These are phyloP conservation scores for Henningerozyma blattae DNA, from an alignment of 805 yeast species.

Conservation along the genomic window DNA sequence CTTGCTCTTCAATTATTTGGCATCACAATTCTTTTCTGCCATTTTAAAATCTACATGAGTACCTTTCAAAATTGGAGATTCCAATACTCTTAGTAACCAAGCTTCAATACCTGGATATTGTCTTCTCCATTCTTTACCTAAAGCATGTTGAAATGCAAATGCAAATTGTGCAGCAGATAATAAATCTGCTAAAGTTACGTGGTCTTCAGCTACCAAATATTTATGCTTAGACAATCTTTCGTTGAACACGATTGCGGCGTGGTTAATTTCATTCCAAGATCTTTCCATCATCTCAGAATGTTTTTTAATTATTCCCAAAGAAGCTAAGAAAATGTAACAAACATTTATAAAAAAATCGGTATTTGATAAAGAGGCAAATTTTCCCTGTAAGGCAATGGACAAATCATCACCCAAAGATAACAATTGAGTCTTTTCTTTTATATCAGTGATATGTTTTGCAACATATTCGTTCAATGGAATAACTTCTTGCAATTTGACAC, in stretches of 20 bases:
- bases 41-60: too few species aligned
- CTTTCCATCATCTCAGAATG: not conserved
- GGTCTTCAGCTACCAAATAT: constrained; percentile 53
- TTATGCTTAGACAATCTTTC: constrained; percentile 44
- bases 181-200: constrained; percentile 28
- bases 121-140: constrained; percentile 51
- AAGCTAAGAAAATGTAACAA: not conserved
- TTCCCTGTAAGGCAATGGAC: constrained; percentile 42
- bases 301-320: not conserved
- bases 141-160: constrained; percentile 33
- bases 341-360: not conserved
- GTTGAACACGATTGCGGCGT: constrained; percentile 31
- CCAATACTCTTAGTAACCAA: constrained; percentile 2
- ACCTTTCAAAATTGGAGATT: constrained; percentile 1
- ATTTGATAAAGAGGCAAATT: constrained; percentile 46
- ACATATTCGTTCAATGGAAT: constrained; percentile 30
- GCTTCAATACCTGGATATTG: constrained; percentile 40
- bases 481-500: constrained; percentile 58
- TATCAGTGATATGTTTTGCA: constrained; percentile 24
- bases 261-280: not conserved
- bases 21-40: too few species aligned
- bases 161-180: constrained; percentile 6
- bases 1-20: too few species aligned
- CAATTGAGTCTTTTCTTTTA: constrained; percentile 29
- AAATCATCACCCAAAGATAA: constrained; percentile 33